Conservation (phyloP, 768 basidiomycete species). For the Pleurotus cornucopiae region DNA sequence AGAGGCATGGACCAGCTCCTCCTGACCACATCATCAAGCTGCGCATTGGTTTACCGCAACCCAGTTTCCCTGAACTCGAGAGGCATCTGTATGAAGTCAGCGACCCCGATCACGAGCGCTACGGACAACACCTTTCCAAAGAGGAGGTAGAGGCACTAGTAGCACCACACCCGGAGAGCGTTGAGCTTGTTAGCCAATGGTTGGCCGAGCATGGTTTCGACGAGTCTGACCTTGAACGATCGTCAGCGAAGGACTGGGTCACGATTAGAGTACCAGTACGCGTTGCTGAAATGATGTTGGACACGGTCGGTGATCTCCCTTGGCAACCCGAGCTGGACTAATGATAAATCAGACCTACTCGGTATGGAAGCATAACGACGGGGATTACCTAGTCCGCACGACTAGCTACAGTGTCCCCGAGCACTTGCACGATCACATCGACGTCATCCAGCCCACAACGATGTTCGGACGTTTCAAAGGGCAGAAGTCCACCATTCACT, state of each 20-base stretch:
- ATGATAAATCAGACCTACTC: slow-evolving; percentile 47
- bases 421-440: slow-evolving; percentile 54
- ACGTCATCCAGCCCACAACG: slow-evolving; percentile 71
- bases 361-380: slow-evolving; percentile 53
- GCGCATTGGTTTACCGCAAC: slow-evolving; percentile 55
- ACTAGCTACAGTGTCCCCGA: slow-evolving; percentile 64
- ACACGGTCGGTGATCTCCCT: slow-evolving; percentile 44
- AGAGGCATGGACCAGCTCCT: slow-evolving; percentile 33
- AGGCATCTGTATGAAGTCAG: slow-evolving; percentile 54
- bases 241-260: slow-evolving; percentile 70
- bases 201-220: slow-evolving; percentile 50
- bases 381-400: slow-evolving; percentile 59
- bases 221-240: slow-evolving; percentile 44
- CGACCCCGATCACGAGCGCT: slow-evolving; percentile 49
- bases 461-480: slow-evolving; percentile 50
- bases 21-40: slow-evolving; percentile 43
- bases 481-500: slow-evolving; percentile 36
- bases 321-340: not conserved
- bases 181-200: slow-evolving; percentile 59
- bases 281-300: slow-evolving; percentile 64
- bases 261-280: slow-evolving; percentile 52
- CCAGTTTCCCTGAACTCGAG: slow-evolving; percentile 45
- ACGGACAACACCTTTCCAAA: slow-evolving; percentile 57
- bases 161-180: slow-evolving; percentile 49
- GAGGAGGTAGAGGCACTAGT: slow-evolving; percentile 61